Base-by-base conservation (phyloP, 257 asterid species). In the Salvia miltiorrhiza region DNA sequence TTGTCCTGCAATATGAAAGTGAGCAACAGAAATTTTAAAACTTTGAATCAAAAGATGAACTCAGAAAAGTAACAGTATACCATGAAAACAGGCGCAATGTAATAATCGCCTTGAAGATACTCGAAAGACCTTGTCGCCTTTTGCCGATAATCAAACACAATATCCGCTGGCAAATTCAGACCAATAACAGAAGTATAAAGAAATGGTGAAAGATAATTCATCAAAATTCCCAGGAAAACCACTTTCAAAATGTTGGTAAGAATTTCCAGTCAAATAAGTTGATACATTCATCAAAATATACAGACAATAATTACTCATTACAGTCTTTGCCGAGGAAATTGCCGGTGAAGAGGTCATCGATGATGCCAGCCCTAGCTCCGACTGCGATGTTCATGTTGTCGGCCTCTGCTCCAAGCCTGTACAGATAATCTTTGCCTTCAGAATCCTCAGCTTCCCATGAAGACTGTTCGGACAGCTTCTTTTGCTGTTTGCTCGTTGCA, bases 271-370 rank as follows among this genome's bases (percentile, higher is more conserved):
- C 39, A 1, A 33, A 33, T n/a, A 20, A 9, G 37, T 17, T 11
- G 19, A 40, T 0, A 43, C 23, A 59, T 4, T 10, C 14, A 67
- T 16, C 48, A 68, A 65, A 24, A 41, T 11, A 32, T 53, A 33
- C 53, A 68, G 63, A 40, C 28, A 48, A 63, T 23, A 24, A 13
- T 49, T 17, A 66, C 14, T 61, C 23, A 74, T 78, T 81, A 92
- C 96, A 83, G 70, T 93, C 98, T 90, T 86, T 93, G 56, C 98
- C 98, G 68, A 93, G 98, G 80, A 93, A 93, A 78, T 81, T 86
- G 79, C 98, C 98, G 71, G 91, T 62, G 78, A 93, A 93, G 67
- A 93, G 93, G 56, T 89, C 95, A 43, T 93, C 98, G 21, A 93
- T 83, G 57, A 93, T 79, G 65, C 97, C 98, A 54, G 94, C 95